Conservation (phyloP, 257 asterid genomes). For the Verbena officinalis region DNA sequence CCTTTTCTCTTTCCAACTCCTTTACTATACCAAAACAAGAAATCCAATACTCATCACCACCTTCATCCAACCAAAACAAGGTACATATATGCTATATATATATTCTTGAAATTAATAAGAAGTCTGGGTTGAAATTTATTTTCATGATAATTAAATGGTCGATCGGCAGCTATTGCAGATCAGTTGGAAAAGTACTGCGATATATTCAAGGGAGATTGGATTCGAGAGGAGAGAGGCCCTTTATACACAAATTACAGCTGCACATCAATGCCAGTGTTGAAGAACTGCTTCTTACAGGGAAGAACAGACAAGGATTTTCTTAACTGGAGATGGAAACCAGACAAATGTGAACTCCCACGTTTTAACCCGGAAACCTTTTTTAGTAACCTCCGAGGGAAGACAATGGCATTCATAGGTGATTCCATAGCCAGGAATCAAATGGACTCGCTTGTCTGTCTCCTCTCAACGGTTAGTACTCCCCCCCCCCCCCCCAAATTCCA, state of each 20-base stretch:
- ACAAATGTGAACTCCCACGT: slow-evolving; percentile 53
- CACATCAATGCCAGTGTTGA: slow-evolving; percentile 44
- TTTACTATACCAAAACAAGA: slow-evolving; percentile 20
- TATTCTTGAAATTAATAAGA: no score
- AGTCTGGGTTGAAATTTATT: background rate
- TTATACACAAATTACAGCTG: slow-evolving; percentile 63
- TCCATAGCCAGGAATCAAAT: slow-evolving; percentile 72
- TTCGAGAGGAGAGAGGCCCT: slow-evolving; percentile 35
- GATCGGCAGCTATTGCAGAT: slow-evolving; percentile 6
- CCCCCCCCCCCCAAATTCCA: no score
- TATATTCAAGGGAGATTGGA: slow-evolving; percentile 66
- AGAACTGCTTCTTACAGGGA: slow-evolving; percentile 65
- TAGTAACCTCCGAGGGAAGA: slow-evolving; percentile 46
- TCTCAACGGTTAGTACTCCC: slow-evolving; percentile 72
- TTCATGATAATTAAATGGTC: no score
- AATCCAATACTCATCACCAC: slow-evolving; percentile 6
- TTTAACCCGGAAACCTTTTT: slow-evolving; percentile 51
- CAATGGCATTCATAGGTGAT: slow-evolving; percentile 82
- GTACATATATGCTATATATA: slow-evolving; percentile 2
- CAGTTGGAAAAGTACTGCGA: slow-evolving; percentile 39
- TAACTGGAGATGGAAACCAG: slow-evolving; percentile 84
- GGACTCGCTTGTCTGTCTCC: slow-evolving; percentile 78
- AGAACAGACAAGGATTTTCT: slow-evolving; percentile 52
- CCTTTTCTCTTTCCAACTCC: slow-evolving; percentile 30
- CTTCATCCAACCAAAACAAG: slow-evolving; percentile 22